Conservation (phyloP, 345 rosid species). For the Eucalyptus tenuipes region DNA sequence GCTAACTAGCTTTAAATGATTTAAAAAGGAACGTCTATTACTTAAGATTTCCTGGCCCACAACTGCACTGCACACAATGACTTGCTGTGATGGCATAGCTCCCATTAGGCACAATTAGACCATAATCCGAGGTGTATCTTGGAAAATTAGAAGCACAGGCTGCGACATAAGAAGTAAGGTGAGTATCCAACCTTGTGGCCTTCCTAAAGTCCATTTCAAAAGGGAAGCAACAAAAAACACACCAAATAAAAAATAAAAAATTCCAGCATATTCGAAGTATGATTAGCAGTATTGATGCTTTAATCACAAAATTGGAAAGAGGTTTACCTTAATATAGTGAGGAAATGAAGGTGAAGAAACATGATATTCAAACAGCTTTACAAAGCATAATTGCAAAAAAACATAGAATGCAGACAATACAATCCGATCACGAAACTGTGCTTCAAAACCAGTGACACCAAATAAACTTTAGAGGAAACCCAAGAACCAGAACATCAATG, state of each 20-base stretch:
- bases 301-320: background rate
- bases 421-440: background rate
- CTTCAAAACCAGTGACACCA: background rate
- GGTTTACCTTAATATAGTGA: background rate
- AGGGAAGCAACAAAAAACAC: background rate
- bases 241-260: too few species aligned
- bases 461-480: background rate
- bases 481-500: background rate
- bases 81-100: conserved; percentile 89
- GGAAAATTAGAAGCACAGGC: conserved; percentile 94
- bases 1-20: background rate
- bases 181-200: background rate
- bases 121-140: conserved; percentile 56
- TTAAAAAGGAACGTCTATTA: conserved; percentile 4
- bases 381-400: background rate
- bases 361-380: background rate
- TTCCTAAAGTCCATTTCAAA: background rate
- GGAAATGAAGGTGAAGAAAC: background rate
- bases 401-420: background rate
- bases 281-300: background rate
- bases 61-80: conserved; percentile 95
- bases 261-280: background rate
- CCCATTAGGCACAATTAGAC: conserved; percentile 79
- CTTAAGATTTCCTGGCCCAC: conserved; percentile 77
- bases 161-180: conserved; percentile 15